phyloP scores from a whole-genome alignment of 495 filamentous ascomycete genomes.

The Penicillium soppii region DNA sequence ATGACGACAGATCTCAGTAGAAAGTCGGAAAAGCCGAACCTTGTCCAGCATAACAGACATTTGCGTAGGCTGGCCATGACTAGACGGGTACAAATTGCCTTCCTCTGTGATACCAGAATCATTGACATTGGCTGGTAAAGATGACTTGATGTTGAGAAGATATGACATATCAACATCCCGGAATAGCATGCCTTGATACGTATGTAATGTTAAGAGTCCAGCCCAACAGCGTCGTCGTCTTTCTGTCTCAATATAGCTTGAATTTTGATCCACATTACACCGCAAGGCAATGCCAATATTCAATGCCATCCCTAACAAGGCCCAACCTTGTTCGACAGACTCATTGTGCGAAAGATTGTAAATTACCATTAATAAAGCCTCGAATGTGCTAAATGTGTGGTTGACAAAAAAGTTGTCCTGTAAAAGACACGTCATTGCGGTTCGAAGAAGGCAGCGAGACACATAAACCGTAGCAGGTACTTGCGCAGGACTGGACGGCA shows the following conservation, averaged over 20 bases:
- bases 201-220: slow-evolving; percentile 18
- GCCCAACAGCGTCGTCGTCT: slow-evolving; percentile 24
- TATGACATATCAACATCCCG: slow-evolving; percentile 21
- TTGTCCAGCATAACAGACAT: slow-evolving; percentile 23
- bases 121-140: slow-evolving; percentile 17
- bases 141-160: slow-evolving; percentile 10
- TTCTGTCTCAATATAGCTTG: slow-evolving; percentile 15
- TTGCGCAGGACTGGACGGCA: neutral
- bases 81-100: slow-evolving; percentile 5
- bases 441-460: neutral
- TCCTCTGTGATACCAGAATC: slow-evolving; percentile 15
- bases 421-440: slow-evolving; percentile 12
- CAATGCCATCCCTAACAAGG: slow-evolving; percentile 16
- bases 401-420: slow-evolving; percentile 11
- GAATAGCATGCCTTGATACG: slow-evolving; percentile 20
- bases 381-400: slow-evolving; percentile 17
- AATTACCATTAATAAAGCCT: slow-evolving; percentile 18
- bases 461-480: neutral
- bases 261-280: too few species aligned
- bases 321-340: slow-evolving; percentile 18
- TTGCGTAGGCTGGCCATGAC: slow-evolving; percentile 18
- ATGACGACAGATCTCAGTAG: slow-evolving; percentile 15
- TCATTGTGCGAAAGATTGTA: slow-evolving; percentile 18
- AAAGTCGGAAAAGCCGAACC: slow-evolving; percentile 17
- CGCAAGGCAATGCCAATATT: slow-evolving; percentile 22